Base-by-base conservation (phyloP, 176 grass and related monocot species). In the Bonia amplexicaulis region DNA sequence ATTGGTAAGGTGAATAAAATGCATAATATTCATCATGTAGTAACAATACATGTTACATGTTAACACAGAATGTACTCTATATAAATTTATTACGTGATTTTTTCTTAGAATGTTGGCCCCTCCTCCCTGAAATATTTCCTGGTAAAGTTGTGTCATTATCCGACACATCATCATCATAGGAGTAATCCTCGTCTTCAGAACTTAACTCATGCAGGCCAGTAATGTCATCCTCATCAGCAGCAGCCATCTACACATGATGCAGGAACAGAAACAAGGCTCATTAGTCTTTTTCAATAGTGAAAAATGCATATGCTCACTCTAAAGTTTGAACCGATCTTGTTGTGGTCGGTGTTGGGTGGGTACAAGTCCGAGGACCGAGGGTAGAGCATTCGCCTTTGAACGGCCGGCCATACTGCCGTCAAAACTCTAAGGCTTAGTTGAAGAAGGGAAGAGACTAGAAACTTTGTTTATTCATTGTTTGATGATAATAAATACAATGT, bases 111-210 rank as follows among this genome's bases (percentile, higher is more conserved):
- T 89, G 86, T 81, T 84, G 85, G 65, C 88, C 88, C 78, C 85
- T 95, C 83, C 80, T 90, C 62, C 82, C 83, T 69, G 90, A 39
- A 72, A 89, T 44, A 89, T 74, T 90, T 68, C 71, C 91, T 81
- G 85, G 90, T 84, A 89, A 52, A 82, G 44, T 86, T 29, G 90
- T 75, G 71, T 99, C 97, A 64, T 90, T 90, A 82, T 99, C 97
- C 22, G 92, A 94, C 46, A 91, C 67, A 35, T 99, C 97, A 49
- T 94, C 97, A 71, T 94, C 93, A 72, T 88, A 85, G 65, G 88
- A 90, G 60, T 96, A 99, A 91, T 99, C 97, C 61, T 99, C 97
- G 5, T 99, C 97, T 84, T 96, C 97, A 69, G 91, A 91, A 80
- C 91, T 96, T 74, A 92, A 77, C 26, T 98, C 96, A 84, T 91